A percentile compares a stretch with the other conserved stretches of the same genome.
Evolutionary conservation across 257 asterid species (phyloP).

Genomic region (Asclepias syriaca): DNA sequence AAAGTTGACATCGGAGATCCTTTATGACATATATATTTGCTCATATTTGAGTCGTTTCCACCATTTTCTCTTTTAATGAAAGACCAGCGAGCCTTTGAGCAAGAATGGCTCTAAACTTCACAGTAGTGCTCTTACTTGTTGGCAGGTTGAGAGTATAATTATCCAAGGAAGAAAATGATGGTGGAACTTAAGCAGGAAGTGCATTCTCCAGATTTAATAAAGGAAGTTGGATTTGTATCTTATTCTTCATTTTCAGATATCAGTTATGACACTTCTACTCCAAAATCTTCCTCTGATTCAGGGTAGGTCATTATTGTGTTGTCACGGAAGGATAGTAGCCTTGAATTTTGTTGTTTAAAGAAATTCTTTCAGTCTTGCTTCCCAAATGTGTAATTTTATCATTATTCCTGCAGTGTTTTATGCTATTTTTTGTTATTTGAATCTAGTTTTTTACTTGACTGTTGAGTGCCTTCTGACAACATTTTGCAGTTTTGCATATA

Average conservation of each 20-base stretch:
- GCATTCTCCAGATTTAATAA: slow-evolving; percentile 7
- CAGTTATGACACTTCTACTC: slow-evolving; percentile 37
- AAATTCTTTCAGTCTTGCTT: neutral
- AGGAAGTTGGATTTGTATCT: slow-evolving; percentile 18
- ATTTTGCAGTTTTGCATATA: neutral
- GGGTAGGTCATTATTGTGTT: slow-evolving; percentile 22
- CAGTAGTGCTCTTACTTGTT: neutral
- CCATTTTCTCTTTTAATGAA: neutral
- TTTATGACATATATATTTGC: neutral
- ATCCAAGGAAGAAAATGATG: slow-evolving; percentile 14
- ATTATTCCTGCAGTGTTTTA: neutral
- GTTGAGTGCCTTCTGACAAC: neutral
- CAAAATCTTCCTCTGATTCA: slow-evolving; percentile 36
- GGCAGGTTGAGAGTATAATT: slow-evolving; percentile 2
- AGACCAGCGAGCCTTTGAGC: neutral
- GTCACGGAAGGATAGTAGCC: too few species aligned
- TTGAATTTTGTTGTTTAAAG: neutral
- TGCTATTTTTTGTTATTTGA: neutral
- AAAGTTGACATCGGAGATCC: neutral
- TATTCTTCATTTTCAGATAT: slow-evolving; percentile 41
- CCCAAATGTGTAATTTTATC: neutral
- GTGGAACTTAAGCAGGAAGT: slow-evolving; percentile 29
- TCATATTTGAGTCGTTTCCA: neutral
- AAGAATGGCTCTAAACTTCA: neutral
- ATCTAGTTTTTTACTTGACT: neutral